These are phyloP conservation scores for Zygoascus tannicola DNA, from an alignment of 805 yeast genomes.

Conservation along the genomic window DNA sequence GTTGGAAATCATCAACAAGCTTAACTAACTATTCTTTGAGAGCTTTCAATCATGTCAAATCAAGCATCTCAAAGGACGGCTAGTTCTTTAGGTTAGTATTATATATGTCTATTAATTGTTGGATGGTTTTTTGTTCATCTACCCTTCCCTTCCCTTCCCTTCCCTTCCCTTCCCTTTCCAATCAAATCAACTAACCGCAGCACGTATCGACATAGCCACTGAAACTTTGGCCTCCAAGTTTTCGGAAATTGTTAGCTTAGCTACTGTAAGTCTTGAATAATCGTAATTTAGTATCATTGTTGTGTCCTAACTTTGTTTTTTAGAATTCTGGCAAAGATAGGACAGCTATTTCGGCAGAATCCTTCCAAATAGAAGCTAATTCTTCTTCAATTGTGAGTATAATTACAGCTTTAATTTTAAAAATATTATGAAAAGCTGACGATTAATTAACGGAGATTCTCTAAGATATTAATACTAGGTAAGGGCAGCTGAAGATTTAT, in stretches of 20 bases:
- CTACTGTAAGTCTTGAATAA: constrained; percentile 16
- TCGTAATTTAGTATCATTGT: neutral
- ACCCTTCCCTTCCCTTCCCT: no score
- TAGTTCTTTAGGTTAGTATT: constrained; percentile 14
- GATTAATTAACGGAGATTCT: neutral
- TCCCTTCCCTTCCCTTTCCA: no score
- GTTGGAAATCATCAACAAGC: no score
- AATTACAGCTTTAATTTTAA: neutral
- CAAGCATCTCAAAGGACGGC: constrained; percentile 18
- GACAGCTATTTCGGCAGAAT: constrained; percentile 30
- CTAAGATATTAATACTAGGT: constrained; percentile 16
- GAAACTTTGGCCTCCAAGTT: constrained; percentile 21
- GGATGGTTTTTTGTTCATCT: no score
- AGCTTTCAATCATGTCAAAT: constrained; percentile 14
- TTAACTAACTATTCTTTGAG: no score
- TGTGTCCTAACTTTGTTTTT: no score
- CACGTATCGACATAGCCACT: constrained; percentile 22
- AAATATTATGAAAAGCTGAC: neutral
- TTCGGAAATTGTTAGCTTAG: constrained; percentile 22
- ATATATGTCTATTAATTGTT: neutral
- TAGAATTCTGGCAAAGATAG: constrained; percentile 25
- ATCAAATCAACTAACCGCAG: constrained; percentile 10
- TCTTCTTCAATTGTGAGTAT: constrained; percentile 25
- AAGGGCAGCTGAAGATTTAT: constrained; percentile 31
- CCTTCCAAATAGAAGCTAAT: constrained; percentile 31